Percentiles rank a stretch among this genome's conserved stretches.
These are phyloP conservation scores for Mortierella sp. DNA, from an alignment of 371 early-diverging fungal species.

Conservation along the genomic window DNA sequence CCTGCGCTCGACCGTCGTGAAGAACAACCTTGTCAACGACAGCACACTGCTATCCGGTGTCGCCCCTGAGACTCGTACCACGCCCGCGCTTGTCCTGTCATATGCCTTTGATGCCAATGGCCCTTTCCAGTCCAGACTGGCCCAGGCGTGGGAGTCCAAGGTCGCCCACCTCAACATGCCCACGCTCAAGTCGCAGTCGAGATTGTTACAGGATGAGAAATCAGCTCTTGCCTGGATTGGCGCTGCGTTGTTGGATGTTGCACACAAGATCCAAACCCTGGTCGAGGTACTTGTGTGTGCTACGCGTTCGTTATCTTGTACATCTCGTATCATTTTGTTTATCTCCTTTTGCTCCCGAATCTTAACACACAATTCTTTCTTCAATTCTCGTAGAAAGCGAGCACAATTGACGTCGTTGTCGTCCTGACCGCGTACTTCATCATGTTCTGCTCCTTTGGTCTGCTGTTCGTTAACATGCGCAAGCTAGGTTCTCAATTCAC, in stretches of 20 bases:
- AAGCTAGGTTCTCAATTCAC: slow-evolving; percentile 87
- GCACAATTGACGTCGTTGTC: slow-evolving; percentile 83
- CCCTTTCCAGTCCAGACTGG: slow-evolving; percentile 58
- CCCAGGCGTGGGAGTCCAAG: slow-evolving; percentile 63
- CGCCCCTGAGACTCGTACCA: no score
- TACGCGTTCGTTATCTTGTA: not conserved
- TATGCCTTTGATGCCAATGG: slow-evolving; percentile 69
- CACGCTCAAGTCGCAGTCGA: slow-evolving; percentile 46
- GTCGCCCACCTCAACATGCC: slow-evolving; percentile 55
- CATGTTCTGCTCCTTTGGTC: slow-evolving; percentile 85
- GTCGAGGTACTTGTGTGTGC: slow-evolving; percentile 63
- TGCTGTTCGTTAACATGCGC: slow-evolving; percentile 89
- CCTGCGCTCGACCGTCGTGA: slow-evolving; percentile 33
- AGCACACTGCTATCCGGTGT: not conserved
- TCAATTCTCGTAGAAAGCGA: slow-evolving; percentile 65
- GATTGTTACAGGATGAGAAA: slow-evolving; percentile 48
- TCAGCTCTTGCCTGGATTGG: slow-evolving; percentile 55
- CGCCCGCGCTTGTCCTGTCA: slow-evolving; percentile 59
- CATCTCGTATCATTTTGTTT: not conserved
- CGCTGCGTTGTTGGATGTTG: slow-evolving; percentile 58
- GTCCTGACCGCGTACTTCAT: slow-evolving; percentile 86
- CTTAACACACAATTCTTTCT: not conserved
- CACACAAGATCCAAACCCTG: slow-evolving; percentile 66
- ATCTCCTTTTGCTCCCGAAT: not conserved
- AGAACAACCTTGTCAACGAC: slow-evolving; percentile 24